These are phyloP conservation scores for Mucor circinelloides DNA, from an alignment of 371 early-diverging fungal genomes.

Conservation along the genomic window DNA sequence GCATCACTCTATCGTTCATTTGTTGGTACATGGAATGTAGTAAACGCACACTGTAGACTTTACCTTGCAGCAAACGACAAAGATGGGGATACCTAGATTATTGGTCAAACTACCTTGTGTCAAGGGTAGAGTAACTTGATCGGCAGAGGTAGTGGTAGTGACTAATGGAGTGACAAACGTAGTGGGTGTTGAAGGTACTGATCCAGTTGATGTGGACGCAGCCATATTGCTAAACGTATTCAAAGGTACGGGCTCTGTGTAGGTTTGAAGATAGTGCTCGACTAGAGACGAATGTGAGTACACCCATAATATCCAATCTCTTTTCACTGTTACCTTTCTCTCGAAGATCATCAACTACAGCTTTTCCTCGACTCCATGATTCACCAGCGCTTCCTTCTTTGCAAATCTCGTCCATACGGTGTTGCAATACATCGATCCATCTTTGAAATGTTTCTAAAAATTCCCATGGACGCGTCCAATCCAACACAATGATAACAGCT, in stretches of 20 bases:
- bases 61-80: conserved; percentile 92
- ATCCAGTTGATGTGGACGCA: conserved; percentile 44
- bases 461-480: conserved; percentile 92
- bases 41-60: not conserved
- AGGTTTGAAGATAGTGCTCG: conserved; percentile 64
- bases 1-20: conserved; percentile 74
- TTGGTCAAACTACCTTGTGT: conserved; percentile 79
- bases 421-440: conserved; percentile 79
- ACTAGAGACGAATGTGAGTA: conserved; percentile 27
- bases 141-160: conserved; percentile 51
- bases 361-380: conserved; percentile 68
- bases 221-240: conserved; percentile 32
- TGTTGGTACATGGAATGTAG: not conserved
- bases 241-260: conserved; percentile 48
- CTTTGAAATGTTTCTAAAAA: conserved; percentile 82
- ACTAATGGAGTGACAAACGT: conserved; percentile 36
- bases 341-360: conserved; percentile 71
- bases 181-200: conserved; percentile 22
- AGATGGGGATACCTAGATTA: conserved; percentile 88
- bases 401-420: conserved; percentile 62
- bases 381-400: conserved; percentile 58
- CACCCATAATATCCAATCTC: not conserved
- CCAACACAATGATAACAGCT: conserved; percentile 79
- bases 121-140: conserved; percentile 75
- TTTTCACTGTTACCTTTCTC: conserved; percentile 63